phyloP scores from a whole-genome alignment of 331 rosid species.

The Rhamnella rubrinervis region DNA sequence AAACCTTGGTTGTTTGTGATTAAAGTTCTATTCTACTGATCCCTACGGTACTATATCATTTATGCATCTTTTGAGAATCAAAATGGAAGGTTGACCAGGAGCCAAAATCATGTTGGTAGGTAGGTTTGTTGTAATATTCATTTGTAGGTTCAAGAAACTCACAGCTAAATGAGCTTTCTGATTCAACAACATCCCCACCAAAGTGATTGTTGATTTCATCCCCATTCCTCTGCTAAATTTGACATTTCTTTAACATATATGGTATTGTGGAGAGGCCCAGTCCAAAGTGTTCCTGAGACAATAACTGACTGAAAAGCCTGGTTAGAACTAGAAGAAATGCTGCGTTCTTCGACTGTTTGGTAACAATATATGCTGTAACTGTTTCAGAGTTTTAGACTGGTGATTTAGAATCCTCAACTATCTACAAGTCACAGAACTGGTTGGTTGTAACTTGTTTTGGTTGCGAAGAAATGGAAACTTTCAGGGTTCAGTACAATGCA shows the following conservation, averaged over 20 bases:
- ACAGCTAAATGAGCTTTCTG: slow-evolving; percentile 41
- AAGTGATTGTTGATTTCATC: slow-evolving; percentile 51
- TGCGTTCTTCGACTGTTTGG: background rate
- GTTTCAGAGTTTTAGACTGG: background rate
- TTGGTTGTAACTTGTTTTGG: no score
- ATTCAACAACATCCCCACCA: slow-evolving; percentile 54
- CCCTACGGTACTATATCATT: no score
- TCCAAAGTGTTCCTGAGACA: slow-evolving; percentile 97
- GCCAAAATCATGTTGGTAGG: slow-evolving; percentile 58
- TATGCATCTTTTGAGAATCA: slow-evolving; percentile 62
- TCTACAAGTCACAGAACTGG: no score
- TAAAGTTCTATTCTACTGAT: no score
- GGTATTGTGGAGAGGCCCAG: slow-evolving; percentile 85
- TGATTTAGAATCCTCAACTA: background rate
- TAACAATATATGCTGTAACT: background rate
- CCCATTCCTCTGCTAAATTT: slow-evolving; percentile 72
- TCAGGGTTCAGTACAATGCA: no score
- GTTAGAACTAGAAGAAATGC: slow-evolving; percentile 14
- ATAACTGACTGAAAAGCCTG: slow-evolving; percentile 60
- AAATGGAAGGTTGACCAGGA: slow-evolving; percentile 65
- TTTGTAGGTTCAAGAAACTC: slow-evolving; percentile 61
- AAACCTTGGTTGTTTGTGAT: no score
- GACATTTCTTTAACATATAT: slow-evolving; percentile 62
- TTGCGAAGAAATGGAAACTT: no score
- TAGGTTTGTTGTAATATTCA: slow-evolving; percentile 56